phyloP scores from a whole-genome alignment of 2,329 filamentous ascomycete genomes.

The Drechslerella dactyloides region DNA sequence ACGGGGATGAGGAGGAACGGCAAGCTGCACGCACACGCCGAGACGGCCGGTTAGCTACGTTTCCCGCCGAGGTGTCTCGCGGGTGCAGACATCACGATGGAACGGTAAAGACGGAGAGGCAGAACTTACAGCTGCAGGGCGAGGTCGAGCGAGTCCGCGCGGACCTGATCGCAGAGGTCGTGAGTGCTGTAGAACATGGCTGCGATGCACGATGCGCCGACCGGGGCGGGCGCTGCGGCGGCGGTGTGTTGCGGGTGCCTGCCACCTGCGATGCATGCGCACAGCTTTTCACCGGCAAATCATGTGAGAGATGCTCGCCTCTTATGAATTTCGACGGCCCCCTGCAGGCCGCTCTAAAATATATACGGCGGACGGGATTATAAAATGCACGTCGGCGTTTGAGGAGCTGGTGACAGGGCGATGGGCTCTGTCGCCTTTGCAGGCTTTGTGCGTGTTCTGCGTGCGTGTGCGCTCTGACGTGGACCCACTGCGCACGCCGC shows the following conservation, averaged over 20 bases:
- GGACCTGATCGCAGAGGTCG: slow-evolving; percentile 42
- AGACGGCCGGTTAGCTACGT: slow-evolving; percentile 10
- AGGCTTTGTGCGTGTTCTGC: too few relatives aligned
- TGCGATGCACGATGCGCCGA: not conserved
- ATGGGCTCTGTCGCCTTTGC: too few relatives aligned
- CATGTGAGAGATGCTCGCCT: too few relatives aligned
- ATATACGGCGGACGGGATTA: too few relatives aligned
- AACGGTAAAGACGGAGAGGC: not conserved
- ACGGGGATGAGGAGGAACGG: slow-evolving; percentile 35
- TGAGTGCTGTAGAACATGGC: slow-evolving; percentile 47
- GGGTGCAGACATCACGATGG: not conserved
- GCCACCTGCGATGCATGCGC: not conserved
- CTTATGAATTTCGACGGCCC: too few relatives aligned
- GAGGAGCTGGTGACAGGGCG: too few relatives aligned
- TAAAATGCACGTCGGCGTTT: not conserved
- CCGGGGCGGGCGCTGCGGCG: not conserved
- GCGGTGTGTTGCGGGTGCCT: not conserved
- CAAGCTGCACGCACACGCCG: slow-evolving; percentile 6
- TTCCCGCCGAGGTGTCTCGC: too few relatives aligned
- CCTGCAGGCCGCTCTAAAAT: too few relatives aligned
- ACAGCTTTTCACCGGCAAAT: too few relatives aligned
- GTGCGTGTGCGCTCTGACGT: not conserved
- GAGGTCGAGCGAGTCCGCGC: slow-evolving; percentile 19
- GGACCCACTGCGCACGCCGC: not conserved
- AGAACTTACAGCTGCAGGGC: slow-evolving; percentile 38